phyloP scores from a whole-genome alignment of 192 early-diverging fungal genomes.

The Coemansia brasiliensis region DNA sequence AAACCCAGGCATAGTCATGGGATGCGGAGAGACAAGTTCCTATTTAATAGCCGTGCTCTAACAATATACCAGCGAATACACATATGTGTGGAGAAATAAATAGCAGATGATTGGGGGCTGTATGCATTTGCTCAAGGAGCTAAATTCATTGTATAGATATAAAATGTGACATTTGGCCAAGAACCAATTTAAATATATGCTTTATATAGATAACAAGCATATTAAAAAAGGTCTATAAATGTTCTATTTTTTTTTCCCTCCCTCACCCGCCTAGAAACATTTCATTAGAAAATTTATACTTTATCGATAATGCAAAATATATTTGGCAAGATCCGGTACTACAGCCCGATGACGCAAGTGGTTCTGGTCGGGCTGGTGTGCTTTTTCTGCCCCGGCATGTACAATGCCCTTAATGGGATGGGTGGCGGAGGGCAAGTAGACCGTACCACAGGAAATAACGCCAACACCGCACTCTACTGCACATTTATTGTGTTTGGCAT shows the following conservation, averaged over 20 bases:
- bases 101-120: too few relatives aligned
- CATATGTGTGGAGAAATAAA: too few relatives aligned
- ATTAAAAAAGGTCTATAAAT: background rate
- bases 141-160: too few relatives aligned
- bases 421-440: constrained; percentile 69
- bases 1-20: too few relatives aligned
- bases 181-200: background rate
- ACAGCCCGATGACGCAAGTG: constrained; percentile 68
- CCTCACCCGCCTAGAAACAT: too few relatives aligned
- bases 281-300: too few relatives aligned
- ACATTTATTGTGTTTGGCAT: constrained; percentile 79
- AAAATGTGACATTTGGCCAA: too few relatives aligned
- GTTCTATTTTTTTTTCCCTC: too few relatives aligned
- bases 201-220: background rate
- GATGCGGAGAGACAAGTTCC: too few relatives aligned
- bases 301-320: background rate
- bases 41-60: too few relatives aligned
- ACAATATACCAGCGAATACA: too few relatives aligned
- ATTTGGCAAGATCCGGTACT: constrained; percentile 34
- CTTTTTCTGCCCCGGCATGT: constrained; percentile 82
- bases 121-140: too few relatives aligned
- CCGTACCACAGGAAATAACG: constrained; percentile 64
- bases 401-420: constrained; percentile 66
- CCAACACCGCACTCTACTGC: constrained; percentile 75
- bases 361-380: constrained; percentile 70